Conservation (phyloP, 148 eudicot genomes). For the Oxyria digyna region DNA sequence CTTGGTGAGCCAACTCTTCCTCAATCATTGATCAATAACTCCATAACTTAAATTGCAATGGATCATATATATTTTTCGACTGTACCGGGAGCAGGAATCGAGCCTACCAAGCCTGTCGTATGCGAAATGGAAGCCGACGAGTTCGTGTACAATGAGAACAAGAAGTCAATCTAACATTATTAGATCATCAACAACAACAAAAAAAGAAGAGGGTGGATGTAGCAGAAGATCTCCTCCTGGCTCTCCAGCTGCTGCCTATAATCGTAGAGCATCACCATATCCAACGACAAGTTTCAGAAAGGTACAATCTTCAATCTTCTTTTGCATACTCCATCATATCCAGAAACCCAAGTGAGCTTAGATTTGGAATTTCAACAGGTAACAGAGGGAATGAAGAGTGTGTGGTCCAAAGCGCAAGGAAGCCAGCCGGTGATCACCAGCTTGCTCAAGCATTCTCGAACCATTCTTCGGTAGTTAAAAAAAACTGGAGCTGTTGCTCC, state of each 20-base stretch:
- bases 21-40: not conserved
- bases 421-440: constrained; percentile 38
- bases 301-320: constrained; percentile 40
- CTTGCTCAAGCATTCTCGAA: constrained; percentile 64
- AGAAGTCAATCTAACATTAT: constrained; percentile 39
- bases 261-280: constrained; percentile 72
- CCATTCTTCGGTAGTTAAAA: constrained; percentile 28
- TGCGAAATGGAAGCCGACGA: constrained; percentile 28
- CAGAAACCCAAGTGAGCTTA: too few species aligned
- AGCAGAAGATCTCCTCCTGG: constrained; percentile 64
- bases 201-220: constrained; percentile 6
- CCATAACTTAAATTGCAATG: not conserved
- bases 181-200: constrained; percentile 3
- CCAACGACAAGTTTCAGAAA: constrained; percentile 44
- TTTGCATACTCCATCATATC: too few species aligned
- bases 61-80: too few species aligned
- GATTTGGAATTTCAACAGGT: constrained; percentile 25
- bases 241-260: constrained; percentile 21
- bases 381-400: constrained; percentile 47
- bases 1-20: constrained; percentile 37
- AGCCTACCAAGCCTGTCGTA: constrained; percentile 50
- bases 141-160: constrained; percentile 37
- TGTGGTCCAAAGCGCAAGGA: constrained; percentile 29
- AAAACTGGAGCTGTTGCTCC: not conserved
- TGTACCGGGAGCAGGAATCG: constrained; percentile 46